Conservation (phyloP, 2,329 filamentous ascomycete species). For the Clonostachys rhizophaga region DNA sequence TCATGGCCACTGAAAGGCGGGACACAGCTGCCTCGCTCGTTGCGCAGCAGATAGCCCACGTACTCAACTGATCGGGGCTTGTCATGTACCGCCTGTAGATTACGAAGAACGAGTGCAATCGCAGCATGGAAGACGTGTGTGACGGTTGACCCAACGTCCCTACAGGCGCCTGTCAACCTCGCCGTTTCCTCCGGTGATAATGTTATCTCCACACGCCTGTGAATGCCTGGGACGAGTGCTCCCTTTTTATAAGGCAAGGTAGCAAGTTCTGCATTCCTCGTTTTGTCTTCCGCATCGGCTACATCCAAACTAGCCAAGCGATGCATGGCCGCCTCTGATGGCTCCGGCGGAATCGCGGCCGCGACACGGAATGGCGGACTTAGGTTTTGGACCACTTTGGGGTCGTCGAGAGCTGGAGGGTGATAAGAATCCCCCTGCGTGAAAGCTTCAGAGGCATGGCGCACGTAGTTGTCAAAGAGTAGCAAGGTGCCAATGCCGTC, state of each 20-base stretch:
- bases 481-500: constrained; percentile 30
- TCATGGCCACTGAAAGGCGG: constrained; percentile 10
- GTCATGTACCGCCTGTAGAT: constrained; percentile 7
- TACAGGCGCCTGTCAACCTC: constrained; percentile 10
- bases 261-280: constrained; percentile 1
- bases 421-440: constrained; percentile 3
- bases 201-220: constrained; percentile 14
- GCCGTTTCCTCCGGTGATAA: constrained; percentile 9
- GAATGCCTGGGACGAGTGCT: constrained; percentile 7
- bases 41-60: constrained; percentile 22
- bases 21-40: constrained; percentile 16
- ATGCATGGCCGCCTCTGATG: constrained; percentile 6
- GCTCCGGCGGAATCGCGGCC: constrained; percentile 8
- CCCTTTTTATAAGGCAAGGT: constrained; percentile 13
- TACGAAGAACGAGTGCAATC: constrained; percentile 17
- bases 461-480: constrained; percentile 21
- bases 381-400: constrained; percentile 11
- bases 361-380: constrained; percentile 18
- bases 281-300: not conserved
- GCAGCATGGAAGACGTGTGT: constrained; percentile 26
- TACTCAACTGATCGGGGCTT: constrained; percentile 11
- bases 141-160: constrained; percentile 11
- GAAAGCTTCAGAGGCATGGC: constrained; percentile 13
- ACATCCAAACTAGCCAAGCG: constrained; percentile 6
- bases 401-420: constrained; percentile 9